Base-by-base conservation (phyloP, 306 rosid genomes). In the Cicer cuneatum region DNA sequence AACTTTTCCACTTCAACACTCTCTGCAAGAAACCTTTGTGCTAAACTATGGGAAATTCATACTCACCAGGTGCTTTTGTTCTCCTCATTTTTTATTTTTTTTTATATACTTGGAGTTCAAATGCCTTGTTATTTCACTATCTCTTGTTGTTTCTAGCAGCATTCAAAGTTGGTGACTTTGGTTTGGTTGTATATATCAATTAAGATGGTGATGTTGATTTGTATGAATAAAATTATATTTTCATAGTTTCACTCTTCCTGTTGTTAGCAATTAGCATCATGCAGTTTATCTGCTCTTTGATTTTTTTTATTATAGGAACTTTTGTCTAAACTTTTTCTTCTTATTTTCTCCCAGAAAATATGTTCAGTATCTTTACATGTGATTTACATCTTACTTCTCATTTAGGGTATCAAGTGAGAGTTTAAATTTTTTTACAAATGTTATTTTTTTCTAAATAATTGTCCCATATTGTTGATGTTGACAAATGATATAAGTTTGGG, bases 21-120 rank as follows among this genome's bases (percentile, higher is more conserved):
- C 72, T 91, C 97, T 69, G 89, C 92, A 0, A 87, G 97, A 82
- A 83, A 83, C 47, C 94, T 91, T 80, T 87, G 92, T 66, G 89
- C 92, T 2, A 77, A 49, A 73, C 91, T 91, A 60, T 91, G 97
- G 97, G 86, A 89, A 69, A 62, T 75, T 70, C 87, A 74, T 73
- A 73, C 47, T 82, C 41, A 71, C 14, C 80, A 83, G 87, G 87
- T 75, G 0, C 4, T 62, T n/a, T 33, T 59, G 0, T 7, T 60
- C 3, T 53, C 13, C 12, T 29, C 47, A n/a, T n/a, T n/a, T n/a
- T n/a, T n/a, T n/a, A n/a, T n/a, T n/a, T n/a, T n/a, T n/a, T n/a
- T n/a, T n/a, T n/a, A n/a, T n/a, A n/a, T n/a, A n/a, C n/a, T n/a
- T n/a, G n/a, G 47, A 60, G 18, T 16, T 16, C 38, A 38, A 10